These are phyloP conservation scores for Plectosphaerella cucumerina DNA, from an alignment of 2,329 filamentous ascomycete genomes.

Conservation along the genomic window DNA sequence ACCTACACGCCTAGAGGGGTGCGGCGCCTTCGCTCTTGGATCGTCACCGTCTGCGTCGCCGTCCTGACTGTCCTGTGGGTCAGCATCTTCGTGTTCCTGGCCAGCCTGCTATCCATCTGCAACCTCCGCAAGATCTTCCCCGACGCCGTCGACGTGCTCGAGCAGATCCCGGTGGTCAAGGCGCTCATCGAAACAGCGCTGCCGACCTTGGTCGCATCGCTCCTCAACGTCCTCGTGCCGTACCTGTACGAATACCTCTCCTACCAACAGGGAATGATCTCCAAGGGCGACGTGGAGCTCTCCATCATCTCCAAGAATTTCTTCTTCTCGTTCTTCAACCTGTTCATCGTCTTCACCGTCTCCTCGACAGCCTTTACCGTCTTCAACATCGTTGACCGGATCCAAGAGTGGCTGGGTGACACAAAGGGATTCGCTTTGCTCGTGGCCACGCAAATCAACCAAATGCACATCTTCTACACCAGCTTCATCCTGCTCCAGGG, in stretches of 20 bases:
- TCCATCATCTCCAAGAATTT: conserved; percentile 98
- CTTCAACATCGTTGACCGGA: conserved; percentile 66
- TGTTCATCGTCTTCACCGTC: conserved; percentile 91
- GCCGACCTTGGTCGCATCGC: conserved; percentile 77
- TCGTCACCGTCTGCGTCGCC: conserved; percentile 76
- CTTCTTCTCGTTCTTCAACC: conserved; percentile 99
- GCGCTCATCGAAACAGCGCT: conserved; percentile 83
- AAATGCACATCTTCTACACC: conserved; percentile 79
- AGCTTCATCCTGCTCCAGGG: conserved; percentile 93
- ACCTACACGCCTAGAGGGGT: conserved; percentile 75
- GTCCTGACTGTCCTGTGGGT: conserved; percentile 87
- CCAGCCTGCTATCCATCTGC: conserved; percentile 75
- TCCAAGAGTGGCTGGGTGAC: conserved; percentile 73
- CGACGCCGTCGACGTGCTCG: conserved; percentile 61
- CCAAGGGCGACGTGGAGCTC: conserved; percentile 87
- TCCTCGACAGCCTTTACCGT: conserved; percentile 82
- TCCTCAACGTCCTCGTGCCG: conserved; percentile 85
- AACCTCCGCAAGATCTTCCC: conserved; percentile 73
- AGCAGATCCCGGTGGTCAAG: conserved; percentile 63
- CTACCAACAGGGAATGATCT: conserved; percentile 90
- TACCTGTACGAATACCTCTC: conserved; percentile 94
- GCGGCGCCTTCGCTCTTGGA: conserved; percentile 76
- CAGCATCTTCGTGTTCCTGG: conserved; percentile 72
- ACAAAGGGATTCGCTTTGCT: conserved; percentile 72
- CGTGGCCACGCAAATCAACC: conserved; percentile 71